Conservation (phyloP, 495 filamentous ascomycete species). For the Neurospora sp. region DNA sequence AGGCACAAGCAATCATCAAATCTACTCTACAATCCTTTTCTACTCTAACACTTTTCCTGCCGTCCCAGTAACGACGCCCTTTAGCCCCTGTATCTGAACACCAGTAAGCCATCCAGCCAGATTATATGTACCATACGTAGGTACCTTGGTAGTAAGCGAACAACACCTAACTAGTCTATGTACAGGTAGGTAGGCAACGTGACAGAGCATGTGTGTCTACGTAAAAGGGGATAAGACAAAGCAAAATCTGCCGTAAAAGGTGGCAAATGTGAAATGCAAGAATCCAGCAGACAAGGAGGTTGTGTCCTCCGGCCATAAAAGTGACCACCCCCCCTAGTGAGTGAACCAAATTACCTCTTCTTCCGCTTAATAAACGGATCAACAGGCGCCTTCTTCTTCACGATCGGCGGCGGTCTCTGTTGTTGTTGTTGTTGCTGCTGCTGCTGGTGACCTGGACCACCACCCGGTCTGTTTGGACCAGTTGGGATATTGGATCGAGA, state of each 20-base stretch:
- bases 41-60: neutral
- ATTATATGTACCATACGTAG: neutral
- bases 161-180: neutral
- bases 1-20: neutral
- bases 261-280: neutral
- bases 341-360: constrained; percentile 10
- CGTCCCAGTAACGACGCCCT: neutral
- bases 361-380: constrained; percentile 38
- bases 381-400: constrained; percentile 21
- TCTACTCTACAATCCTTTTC: neutral
- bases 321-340: neutral
- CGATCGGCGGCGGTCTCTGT: constrained; percentile 8
- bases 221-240: neutral
- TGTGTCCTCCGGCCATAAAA: neutral
- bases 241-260: neutral
- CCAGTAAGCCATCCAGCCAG: neutral
- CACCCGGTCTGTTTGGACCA: constrained; percentile 6
- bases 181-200: neutral
- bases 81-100: neutral
- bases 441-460: neutral
- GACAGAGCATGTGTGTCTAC: neutral
- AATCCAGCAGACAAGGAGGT: neutral
- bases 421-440: neutral
- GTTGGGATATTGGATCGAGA: neutral
- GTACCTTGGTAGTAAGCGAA: neutral